Conservation (phyloP, 768 basidiomycete species). For the Coprinopsis strossmayeri region DNA sequence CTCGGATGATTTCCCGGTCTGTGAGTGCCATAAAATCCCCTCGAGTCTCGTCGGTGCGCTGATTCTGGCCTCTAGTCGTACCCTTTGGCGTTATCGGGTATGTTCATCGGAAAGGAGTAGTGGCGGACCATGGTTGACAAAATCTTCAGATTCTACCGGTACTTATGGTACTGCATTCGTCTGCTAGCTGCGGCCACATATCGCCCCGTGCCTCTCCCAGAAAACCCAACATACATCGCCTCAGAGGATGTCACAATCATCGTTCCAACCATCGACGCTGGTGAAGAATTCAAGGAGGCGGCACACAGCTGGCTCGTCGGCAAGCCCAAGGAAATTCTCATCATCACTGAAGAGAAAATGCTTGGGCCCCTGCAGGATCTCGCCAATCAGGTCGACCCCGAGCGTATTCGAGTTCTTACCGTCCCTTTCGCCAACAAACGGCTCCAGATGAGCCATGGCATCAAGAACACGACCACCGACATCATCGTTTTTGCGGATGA, state of each 20-base stretch:
- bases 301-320: conserved; percentile 90
- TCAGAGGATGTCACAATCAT: conserved; percentile 94
- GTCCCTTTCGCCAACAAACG: conserved; percentile 94
- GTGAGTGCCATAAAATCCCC: too few species aligned
- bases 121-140: not conserved
- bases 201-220: conserved; percentile 83
- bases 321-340: conserved; percentile 75
- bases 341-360: conserved; percentile 84
- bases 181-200: conserved; percentile 73
- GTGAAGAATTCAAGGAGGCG: conserved; percentile 92
- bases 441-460: conserved; percentile 90
- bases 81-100: conserved; percentile 88
- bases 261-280: conserved; percentile 93
- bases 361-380: conserved; percentile 82
- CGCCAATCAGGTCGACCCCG: conserved; percentile 80
- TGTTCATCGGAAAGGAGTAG: conserved; percentile 13
- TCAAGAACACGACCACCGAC: conserved; percentile 84
- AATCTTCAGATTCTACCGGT: conserved; percentile 74
- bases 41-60: conserved; percentile 3
- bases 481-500: conserved; percentile 95
- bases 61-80: conserved; percentile 51
- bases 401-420: conserved; percentile 79
- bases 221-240: conserved; percentile 86
- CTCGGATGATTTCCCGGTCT: conserved; percentile 85
- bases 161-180: conserved; percentile 89